A percentile compares a stretch with the other conserved stretches of the same genome.
Conservation (phyloP, 2,329 filamentous ascomycete species). For the Monosporascus sp. region DNA sequence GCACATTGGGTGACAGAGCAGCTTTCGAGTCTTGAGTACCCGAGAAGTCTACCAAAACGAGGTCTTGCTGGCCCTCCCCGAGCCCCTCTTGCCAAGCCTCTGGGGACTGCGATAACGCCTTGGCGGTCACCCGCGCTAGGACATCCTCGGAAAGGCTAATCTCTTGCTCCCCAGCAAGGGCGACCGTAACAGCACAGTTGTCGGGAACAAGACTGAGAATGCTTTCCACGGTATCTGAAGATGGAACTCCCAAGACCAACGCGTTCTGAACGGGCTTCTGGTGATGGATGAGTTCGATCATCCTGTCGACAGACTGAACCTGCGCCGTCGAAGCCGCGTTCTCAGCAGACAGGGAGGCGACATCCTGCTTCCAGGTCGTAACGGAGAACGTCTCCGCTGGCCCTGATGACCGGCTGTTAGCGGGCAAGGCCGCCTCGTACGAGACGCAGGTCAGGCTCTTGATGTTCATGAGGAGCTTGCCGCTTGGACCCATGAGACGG, state of each 20-base stretch:
- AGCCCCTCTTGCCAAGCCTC: conserved; percentile 3
- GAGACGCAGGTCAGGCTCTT: conserved; percentile 12
- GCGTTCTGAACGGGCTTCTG: conserved; percentile 4
- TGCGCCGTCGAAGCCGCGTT: background rate
- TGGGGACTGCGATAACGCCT: background rate
- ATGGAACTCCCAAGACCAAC: conserved; percentile 4
- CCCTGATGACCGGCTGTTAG: background rate
- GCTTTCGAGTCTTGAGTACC: background rate
- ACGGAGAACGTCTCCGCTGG: conserved; percentile 10
- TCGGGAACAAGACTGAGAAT: conserved; percentile 1
- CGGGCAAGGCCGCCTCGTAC: conserved; percentile 20
- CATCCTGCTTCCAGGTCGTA: conserved; percentile 11
- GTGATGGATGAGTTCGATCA: conserved; percentile 9
- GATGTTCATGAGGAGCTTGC: conserved; percentile 15
- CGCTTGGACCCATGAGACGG: conserved; percentile 7
- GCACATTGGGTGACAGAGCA: background rate
- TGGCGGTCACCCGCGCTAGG: conserved; percentile 3
- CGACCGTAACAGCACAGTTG: conserved; percentile 6
- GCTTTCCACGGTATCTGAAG: background rate
- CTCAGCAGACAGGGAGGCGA: background rate
- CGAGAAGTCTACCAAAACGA: conserved; percentile 7
- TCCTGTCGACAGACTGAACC: background rate
- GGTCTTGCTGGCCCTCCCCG: conserved; percentile 3
- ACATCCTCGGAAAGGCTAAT: background rate
- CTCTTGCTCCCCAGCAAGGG: conserved; percentile 1